Evolutionary conservation across 2,329 filamentous ascomycete genomes (phyloP).

Genomic region (Epichloe festucae): DNA sequence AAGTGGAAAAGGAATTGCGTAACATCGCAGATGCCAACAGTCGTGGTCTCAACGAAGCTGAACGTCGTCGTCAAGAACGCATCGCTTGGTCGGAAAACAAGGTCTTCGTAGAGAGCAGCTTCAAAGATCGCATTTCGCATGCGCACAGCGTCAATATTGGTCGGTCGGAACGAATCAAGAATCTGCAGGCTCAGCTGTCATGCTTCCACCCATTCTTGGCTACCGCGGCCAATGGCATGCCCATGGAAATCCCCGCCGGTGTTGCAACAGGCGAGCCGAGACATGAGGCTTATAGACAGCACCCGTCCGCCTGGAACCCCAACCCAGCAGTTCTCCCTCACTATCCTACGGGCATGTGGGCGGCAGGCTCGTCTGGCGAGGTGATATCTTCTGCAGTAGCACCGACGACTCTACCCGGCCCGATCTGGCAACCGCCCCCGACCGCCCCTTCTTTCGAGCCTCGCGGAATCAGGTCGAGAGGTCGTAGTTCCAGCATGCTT

Average conservation of each 20-base stretch:
- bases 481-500: conserved; percentile 53
- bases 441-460: conserved; percentile 24
- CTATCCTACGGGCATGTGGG: conserved; percentile 24
- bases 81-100: conserved; percentile 34
- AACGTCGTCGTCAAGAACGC: conserved; percentile 41
- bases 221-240: conserved; percentile 19
- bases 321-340: conserved; percentile 22
- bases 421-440: conserved; percentile 24
- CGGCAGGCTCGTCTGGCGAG: conserved; percentile 22
- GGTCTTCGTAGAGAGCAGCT: conserved; percentile 31
- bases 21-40: conserved; percentile 57
- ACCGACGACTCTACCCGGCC: conserved; percentile 17
- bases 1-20: conserved; percentile 60
- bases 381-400: conserved; percentile 18
- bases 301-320: conserved; percentile 21
- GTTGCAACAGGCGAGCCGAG: conserved; percentile 8
- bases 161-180: conserved; percentile 18
- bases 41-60: conserved; percentile 50
- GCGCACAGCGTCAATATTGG: conserved; percentile 21
- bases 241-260: conserved; percentile 15
- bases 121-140: conserved; percentile 28
- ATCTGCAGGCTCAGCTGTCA: conserved; percentile 19
- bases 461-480: conserved; percentile 31
- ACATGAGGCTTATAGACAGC: conserved; percentile 10
- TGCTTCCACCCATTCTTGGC: conserved; percentile 19